These are phyloP conservation scores for Globisporangium camurandrum DNA, from an alignment of 352 stramenopile species.

Conservation along the genomic window DNA sequence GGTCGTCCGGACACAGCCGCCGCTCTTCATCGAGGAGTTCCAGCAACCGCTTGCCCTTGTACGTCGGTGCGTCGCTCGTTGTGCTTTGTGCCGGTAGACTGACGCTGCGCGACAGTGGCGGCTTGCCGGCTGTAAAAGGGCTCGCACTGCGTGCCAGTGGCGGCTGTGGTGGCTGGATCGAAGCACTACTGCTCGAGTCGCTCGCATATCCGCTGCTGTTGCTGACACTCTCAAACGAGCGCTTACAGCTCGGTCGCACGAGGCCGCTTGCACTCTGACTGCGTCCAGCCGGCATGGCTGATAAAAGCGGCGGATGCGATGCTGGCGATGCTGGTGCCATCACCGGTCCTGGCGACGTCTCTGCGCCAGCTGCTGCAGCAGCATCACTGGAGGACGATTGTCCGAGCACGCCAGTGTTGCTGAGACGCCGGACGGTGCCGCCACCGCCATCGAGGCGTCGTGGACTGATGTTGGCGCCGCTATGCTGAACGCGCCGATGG, in stretches of 20 bases:
- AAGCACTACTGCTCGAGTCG: slow-evolving; percentile 10
- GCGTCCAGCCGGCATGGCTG: too few species aligned
- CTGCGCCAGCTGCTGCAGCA: too few species aligned
- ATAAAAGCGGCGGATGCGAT: too few species aligned
- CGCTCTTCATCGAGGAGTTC: slow-evolving; percentile 75
- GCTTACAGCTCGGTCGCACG: slow-evolving; percentile 11
- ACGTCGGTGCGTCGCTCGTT: slow-evolving; percentile 25
- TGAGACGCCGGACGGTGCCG: slow-evolving; percentile 10
- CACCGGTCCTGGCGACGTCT: not conserved
- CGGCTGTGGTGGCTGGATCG: slow-evolving; percentile 9
- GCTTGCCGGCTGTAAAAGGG: slow-evolving; percentile 18
- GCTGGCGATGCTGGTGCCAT: not conserved
- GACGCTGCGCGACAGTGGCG: too few species aligned
- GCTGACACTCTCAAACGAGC: slow-evolving; percentile 1
- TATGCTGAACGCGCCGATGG: slow-evolving; percentile 38
- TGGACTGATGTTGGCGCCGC: slow-evolving; percentile 60
- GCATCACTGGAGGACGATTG: too few species aligned
- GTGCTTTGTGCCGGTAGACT: too few species aligned
- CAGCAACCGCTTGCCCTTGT: slow-evolving; percentile 68
- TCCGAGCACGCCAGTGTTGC: not conserved
- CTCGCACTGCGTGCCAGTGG: slow-evolving; percentile 33
- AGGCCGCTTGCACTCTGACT: slow-evolving; percentile 36
- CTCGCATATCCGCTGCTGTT: slow-evolving; percentile 28
- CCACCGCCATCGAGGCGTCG: slow-evolving; percentile 31
- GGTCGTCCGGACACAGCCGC: slow-evolving; percentile 47